A percentile compares a stretch with the other conserved stretches of the same genome.
Conservation (phyloP, 1,139 yeast species). For the Taiozyma sp. region DNA sequence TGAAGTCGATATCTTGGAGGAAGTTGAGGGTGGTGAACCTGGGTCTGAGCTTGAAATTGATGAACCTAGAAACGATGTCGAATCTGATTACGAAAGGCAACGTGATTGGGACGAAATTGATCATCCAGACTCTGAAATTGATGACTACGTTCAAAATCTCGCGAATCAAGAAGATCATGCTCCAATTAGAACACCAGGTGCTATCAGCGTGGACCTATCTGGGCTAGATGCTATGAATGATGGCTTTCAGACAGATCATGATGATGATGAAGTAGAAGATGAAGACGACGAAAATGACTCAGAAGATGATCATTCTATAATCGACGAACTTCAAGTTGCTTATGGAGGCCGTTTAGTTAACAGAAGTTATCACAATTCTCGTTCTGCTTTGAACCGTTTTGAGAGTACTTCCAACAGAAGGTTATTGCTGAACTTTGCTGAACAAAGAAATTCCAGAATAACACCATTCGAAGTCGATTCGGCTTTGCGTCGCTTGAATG, state of each 20-base stretch:
- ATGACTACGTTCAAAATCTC: constrained; percentile 27
- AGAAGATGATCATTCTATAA: constrained; percentile 2
- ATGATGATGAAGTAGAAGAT: constrained; percentile 16
- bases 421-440: background rate
- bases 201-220: background rate
- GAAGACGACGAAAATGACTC: constrained; percentile 26
- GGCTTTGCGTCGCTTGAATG: background rate
- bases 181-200: background rate
- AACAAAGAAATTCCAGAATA: background rate
- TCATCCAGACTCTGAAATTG: constrained; percentile 13
- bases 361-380: constrained; percentile 2
- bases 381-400: background rate
- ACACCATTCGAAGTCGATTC: background rate
- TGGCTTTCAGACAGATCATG: background rate
- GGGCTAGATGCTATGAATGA: constrained; percentile 1
- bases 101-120: constrained; percentile 19
- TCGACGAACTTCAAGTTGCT: background rate
- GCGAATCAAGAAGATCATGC: constrained; percentile 19
- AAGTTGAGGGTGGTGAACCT: constrained; percentile 24
- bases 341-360: background rate
- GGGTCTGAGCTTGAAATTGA: constrained; percentile 21
- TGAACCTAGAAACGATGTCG: constrained; percentile 28
- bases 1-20: constrained; percentile 32
- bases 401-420: background rate
- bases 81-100: constrained; percentile 14